phyloP scores from a whole-genome alignment of 2,329 filamentous ascomycete genomes.

The Fusarium humuli region DNA sequence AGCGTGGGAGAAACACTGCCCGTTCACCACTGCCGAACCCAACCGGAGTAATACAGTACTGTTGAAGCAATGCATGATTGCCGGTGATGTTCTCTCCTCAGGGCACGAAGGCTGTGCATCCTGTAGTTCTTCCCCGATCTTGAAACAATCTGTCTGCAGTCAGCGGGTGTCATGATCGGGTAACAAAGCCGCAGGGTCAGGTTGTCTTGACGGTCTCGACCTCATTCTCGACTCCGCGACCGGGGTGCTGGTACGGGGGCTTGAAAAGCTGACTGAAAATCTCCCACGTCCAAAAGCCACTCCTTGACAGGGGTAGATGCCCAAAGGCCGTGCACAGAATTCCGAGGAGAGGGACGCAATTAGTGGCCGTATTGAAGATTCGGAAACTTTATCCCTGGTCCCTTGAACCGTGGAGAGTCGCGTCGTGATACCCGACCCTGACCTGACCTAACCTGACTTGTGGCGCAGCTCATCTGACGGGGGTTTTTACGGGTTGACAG shows the following conservation, averaged over 20 bases:
- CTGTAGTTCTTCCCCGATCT: constrained; percentile 24
- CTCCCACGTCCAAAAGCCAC: neutral
- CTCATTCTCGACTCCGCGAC: constrained; percentile 22
- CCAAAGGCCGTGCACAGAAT: neutral
- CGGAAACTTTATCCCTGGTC: constrained; percentile 26
- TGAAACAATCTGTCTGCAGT: constrained; percentile 5
- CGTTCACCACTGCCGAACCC: constrained; percentile 15
- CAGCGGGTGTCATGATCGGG: constrained; percentile 21
- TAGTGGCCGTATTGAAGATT: constrained; percentile 10
- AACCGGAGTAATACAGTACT: neutral
- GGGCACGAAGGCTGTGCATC: neutral
- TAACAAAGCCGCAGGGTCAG: neutral
- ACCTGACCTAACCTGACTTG: constrained; percentile 1
- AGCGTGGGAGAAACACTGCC: constrained; percentile 6
- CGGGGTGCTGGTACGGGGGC: constrained; percentile 17
- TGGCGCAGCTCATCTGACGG: constrained; percentile 6
- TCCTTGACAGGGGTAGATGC: neutral
- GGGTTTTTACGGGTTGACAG: neutral
- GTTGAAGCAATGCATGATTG: constrained; percentile 11
- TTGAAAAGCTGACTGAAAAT: constrained; percentile 1
- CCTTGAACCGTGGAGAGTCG: neutral
- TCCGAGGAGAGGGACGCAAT: constrained; percentile 3
- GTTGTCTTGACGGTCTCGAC: constrained; percentile 33
- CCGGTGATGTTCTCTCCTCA: neutral
- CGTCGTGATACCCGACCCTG: constrained; percentile 9